phyloP scores from a whole-genome alignment of 306 rosid genomes.

The Arachis stenosperma region DNA sequence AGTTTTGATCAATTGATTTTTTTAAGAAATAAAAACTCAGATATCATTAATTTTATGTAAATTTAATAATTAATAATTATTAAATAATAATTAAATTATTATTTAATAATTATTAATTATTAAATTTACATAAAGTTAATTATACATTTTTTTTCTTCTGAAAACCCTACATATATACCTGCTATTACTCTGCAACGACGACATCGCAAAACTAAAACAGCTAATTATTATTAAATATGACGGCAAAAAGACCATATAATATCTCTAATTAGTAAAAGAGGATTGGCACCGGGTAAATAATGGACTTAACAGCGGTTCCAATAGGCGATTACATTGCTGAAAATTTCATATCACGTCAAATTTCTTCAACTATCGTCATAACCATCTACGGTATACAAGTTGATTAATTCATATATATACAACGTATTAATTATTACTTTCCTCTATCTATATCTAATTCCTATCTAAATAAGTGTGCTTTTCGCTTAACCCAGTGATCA shows the following conservation, averaged over 20 bases:
- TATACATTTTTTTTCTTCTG: too few relatives aligned
- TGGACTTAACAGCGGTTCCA: not conserved
- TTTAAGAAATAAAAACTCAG: too few relatives aligned
- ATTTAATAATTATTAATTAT: too few relatives aligned
- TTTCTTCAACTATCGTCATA: constrained; percentile 15
- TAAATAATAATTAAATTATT: too few relatives aligned
- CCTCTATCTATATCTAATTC: too few relatives aligned
- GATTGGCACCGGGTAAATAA: constrained; percentile 16
- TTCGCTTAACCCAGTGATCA: too few relatives aligned
- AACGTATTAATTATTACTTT: too few relatives aligned
- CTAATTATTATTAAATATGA: not conserved
- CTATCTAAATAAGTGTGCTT: too few relatives aligned
- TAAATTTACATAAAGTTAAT: too few relatives aligned
- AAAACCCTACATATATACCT: not conserved
- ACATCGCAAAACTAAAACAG: not conserved
- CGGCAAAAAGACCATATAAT: not conserved
- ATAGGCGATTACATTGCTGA: not conserved
- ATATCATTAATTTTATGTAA: too few relatives aligned
- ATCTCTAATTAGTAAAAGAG: constrained; percentile 3
- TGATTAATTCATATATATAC: not conserved
- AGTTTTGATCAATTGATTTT: not conserved
- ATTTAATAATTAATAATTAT: too few relatives aligned
- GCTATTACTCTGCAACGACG: not conserved
- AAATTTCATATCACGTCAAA: not conserved
- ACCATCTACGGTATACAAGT: not conserved